Evolutionary conservation across 768 basidiomycete genomes (phyloP).

Genomic region (Suillus bovinus): DNA sequence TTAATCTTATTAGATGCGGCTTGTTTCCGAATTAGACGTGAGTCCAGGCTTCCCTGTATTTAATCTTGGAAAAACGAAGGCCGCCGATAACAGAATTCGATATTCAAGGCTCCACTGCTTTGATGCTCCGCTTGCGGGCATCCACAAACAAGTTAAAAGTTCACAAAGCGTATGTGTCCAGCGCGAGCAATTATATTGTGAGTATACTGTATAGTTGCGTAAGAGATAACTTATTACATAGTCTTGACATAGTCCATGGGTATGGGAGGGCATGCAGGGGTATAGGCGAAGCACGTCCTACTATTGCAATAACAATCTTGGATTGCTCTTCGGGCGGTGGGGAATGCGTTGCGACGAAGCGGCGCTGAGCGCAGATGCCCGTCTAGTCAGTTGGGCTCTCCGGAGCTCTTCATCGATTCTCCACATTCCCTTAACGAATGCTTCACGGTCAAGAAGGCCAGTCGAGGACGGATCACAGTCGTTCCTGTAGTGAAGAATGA

Average conservation of each 20-base stretch:
- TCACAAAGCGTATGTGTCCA: neutral
- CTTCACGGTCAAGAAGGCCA: slow-evolving; percentile 64
- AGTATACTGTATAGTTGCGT: neutral
- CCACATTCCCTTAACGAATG: slow-evolving; percentile 82
- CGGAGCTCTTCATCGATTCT: slow-evolving; percentile 81
- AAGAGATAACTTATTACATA: neutral
- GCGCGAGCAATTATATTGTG: slow-evolving; percentile 1
- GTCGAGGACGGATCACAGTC: slow-evolving; percentile 61
- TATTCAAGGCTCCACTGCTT: neutral
- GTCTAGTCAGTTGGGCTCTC: slow-evolving; percentile 47
- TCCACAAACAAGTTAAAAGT: neutral
- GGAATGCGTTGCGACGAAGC: slow-evolving; percentile 37
- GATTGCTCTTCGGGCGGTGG: slow-evolving; percentile 25
- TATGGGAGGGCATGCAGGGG: neutral
- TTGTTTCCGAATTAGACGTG: neutral
- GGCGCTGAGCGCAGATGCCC: slow-evolving; percentile 31
- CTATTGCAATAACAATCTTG: slow-evolving; percentile 17
- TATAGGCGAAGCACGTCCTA: neutral
- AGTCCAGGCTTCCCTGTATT: neutral
- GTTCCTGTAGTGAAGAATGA: slow-evolving; percentile 44
- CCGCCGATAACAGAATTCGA: neutral
- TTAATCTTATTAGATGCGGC: neutral
- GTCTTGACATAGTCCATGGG: slow-evolving; percentile 1
- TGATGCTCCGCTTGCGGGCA: neutral
- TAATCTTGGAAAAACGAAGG: neutral